These are phyloP conservation scores for Claviceps digitariae DNA, from an alignment of 2,329 filamentous ascomycete genomes.

Conservation along the genomic window DNA sequence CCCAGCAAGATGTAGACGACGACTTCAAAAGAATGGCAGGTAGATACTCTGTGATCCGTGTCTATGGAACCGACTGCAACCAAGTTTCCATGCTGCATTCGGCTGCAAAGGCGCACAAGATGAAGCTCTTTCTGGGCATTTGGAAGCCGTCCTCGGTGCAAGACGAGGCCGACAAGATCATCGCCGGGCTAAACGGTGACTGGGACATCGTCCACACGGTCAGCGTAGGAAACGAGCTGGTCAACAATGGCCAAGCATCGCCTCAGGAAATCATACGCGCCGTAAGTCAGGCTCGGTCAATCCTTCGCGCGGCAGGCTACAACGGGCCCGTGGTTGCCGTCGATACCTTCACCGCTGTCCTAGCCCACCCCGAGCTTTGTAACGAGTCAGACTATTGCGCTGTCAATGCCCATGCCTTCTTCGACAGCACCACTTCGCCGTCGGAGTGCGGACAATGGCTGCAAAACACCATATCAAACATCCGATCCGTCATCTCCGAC, in stretches of 20 bases:
- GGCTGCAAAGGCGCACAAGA: slow-evolving; percentile 48
- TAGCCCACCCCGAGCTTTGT: slow-evolving; percentile 56
- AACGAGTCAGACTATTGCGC: slow-evolving; percentile 63
- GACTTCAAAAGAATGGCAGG: slow-evolving; percentile 46
- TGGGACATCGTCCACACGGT: slow-evolving; percentile 61
- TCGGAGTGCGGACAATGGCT: slow-evolving; percentile 55
- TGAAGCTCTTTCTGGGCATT: slow-evolving; percentile 64
- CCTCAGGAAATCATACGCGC: slow-evolving; percentile 42
- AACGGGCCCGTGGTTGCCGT: slow-evolving; percentile 63
- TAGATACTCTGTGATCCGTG: slow-evolving; percentile 51
- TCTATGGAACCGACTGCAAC: slow-evolving; percentile 71
- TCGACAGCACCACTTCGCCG: slow-evolving; percentile 50
- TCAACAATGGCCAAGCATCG: slow-evolving; percentile 48
- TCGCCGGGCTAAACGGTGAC: slow-evolving; percentile 42
- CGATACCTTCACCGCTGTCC: slow-evolving; percentile 61
- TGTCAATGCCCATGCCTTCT: slow-evolving; percentile 75
- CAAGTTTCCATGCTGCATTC: slow-evolving; percentile 50
- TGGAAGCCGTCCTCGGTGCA: slow-evolving; percentile 47
- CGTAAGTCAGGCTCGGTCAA: slow-evolving; percentile 40
- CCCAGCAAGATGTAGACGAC: slow-evolving; percentile 41
- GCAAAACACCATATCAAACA: slow-evolving; percentile 33
- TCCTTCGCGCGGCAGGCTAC: slow-evolving; percentile 51
- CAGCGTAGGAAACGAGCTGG: slow-evolving; percentile 67
- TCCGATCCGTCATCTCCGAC: slow-evolving; percentile 28
- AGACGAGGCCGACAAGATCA: slow-evolving; percentile 46